A percentile compares a stretch with the other conserved stretches of the same genome.
Evolutionary conservation across 2,329 filamentous ascomycete species (phyloP).

Genomic region (Malbranchea zuffiana): DNA sequence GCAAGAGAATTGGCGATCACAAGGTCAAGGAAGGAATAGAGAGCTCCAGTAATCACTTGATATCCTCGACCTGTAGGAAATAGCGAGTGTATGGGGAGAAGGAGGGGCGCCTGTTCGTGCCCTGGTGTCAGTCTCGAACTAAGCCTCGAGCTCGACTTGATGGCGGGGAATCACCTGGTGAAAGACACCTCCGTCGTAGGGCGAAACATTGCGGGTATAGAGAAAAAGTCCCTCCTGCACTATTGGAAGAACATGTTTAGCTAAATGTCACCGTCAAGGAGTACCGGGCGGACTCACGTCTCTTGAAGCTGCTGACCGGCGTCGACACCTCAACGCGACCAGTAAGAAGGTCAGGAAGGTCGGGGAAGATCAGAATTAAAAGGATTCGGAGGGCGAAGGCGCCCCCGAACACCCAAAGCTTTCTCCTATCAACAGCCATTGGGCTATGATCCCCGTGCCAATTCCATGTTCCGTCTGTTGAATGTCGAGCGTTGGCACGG

Average conservation of each 20-base stretch:
- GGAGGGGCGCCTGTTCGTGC: constrained; percentile 65
- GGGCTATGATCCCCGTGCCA: constrained; percentile 6
- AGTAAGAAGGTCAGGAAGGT: constrained; percentile 72
- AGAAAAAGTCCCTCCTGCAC: constrained; percentile 95
- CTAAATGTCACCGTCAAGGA: background rate
- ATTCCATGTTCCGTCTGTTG: no score
- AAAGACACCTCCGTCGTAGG: constrained; percentile 85
- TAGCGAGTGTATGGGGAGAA: constrained; percentile 83
- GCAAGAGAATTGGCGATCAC: constrained; percentile 69
- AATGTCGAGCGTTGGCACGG: no score
- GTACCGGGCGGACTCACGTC: constrained; percentile 51
- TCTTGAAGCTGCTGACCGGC: constrained; percentile 94
- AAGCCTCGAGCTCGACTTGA: background rate
- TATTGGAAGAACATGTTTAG: constrained; percentile 28
- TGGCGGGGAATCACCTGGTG: constrained; percentile 44
- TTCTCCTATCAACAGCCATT: constrained; percentile 49
- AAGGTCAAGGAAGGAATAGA: constrained; percentile 74
- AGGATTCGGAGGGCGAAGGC: constrained; percentile 70
- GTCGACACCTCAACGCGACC: constrained; percentile 94
- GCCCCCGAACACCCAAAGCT: constrained; percentile 58
- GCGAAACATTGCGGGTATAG: constrained; percentile 90
- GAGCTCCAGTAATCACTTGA: constrained; percentile 62
- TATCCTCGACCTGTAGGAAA: constrained; percentile 58
- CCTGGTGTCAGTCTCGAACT: background rate
- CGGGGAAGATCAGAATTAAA: constrained; percentile 70